phyloP scores from a whole-genome alignment of 1,284 basidiomycete species.

The Somion occarium region DNA sequence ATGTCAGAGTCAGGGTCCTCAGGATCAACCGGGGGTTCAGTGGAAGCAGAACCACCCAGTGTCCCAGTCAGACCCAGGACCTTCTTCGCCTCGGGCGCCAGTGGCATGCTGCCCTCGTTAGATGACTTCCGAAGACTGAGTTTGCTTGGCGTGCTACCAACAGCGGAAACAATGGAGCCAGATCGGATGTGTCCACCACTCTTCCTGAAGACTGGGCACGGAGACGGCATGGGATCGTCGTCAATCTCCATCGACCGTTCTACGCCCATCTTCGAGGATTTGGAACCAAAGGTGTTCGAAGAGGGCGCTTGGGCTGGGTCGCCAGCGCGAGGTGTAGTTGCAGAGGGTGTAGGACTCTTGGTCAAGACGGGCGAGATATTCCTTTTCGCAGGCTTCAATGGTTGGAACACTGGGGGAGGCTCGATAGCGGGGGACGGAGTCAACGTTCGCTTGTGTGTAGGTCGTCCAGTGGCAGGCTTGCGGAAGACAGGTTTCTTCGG shows the following conservation, averaged over 20 bases:
- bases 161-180: conserved; percentile 31
- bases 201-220: conserved; percentile 38
- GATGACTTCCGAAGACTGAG: conserved; percentile 6
- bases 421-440: conserved; percentile 48
- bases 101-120: conserved; percentile 13
- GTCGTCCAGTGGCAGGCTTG: conserved; percentile 20
- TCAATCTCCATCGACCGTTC: conserved; percentile 13
- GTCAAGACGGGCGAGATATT: conserved; percentile 15
- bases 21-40: conserved; percentile 39
- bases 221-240: conserved; percentile 23
- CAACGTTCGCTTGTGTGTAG: conserved; percentile 47
- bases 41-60: conserved; percentile 48
- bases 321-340: background rate
- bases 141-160: conserved; percentile 24
- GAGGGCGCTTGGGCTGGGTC: conserved; percentile 1
- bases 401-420: conserved; percentile 50
- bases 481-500: conserved; percentile 33
- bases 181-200: conserved; percentile 29
- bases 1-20: conserved; percentile 71
- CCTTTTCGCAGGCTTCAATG: conserved; percentile 45
- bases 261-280: conserved; percentile 29
- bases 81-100: conserved; percentile 46
- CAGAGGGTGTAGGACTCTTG: background rate
- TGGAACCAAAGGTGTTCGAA: conserved; percentile 44
- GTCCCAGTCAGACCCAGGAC: conserved; percentile 61